A percentile compares a stretch with the other conserved stretches of the same genome.
Evolutionary conservation across 2,329 filamentous ascomycete species (phyloP).

Genomic region (Hypoxylon sp.): DNA sequence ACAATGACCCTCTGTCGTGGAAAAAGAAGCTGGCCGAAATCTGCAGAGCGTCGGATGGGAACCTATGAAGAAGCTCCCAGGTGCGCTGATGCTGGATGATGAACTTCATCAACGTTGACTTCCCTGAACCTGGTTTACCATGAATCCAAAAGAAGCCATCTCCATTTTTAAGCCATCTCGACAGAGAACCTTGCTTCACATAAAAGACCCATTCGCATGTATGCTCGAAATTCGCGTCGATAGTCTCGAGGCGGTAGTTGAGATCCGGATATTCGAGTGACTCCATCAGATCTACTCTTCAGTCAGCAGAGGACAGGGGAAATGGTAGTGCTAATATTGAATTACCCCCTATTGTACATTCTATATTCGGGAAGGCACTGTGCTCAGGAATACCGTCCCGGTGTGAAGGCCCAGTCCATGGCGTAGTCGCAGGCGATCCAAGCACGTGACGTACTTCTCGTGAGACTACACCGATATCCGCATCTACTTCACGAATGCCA

Average conservation of each 20-base stretch:
- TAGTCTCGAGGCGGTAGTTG: conserved; percentile 27
- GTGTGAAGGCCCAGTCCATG: neutral
- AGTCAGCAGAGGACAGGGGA: neutral
- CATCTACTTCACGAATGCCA: neutral
- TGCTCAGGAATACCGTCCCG: neutral
- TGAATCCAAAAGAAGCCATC: conserved; percentile 43
- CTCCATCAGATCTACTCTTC: neutral
- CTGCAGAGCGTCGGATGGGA: conserved; percentile 2
- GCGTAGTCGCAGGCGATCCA: neutral
- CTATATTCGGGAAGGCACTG: neutral
- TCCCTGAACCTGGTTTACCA: conserved; percentile 45
- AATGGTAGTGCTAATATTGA: neutral
- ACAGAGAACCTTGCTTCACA: conserved; percentile 5
- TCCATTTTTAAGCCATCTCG: conserved; percentile 33
- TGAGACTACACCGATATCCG: neutral
- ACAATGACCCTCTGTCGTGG: conserved; percentile 30
- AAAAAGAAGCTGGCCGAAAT: conserved; percentile 43
- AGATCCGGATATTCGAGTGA: conserved; percentile 17
- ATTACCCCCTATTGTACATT: neutral
- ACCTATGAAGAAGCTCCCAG: conserved; percentile 31
- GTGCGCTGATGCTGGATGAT: conserved; percentile 30
- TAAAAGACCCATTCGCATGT: conserved; percentile 43
- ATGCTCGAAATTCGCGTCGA: conserved; percentile 33
- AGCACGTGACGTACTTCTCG: neutral
- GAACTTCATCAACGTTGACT: conserved; percentile 49